Conservation (phyloP, 1,284 basidiomycete species). For the Hypsizygus ulmarius region DNA sequence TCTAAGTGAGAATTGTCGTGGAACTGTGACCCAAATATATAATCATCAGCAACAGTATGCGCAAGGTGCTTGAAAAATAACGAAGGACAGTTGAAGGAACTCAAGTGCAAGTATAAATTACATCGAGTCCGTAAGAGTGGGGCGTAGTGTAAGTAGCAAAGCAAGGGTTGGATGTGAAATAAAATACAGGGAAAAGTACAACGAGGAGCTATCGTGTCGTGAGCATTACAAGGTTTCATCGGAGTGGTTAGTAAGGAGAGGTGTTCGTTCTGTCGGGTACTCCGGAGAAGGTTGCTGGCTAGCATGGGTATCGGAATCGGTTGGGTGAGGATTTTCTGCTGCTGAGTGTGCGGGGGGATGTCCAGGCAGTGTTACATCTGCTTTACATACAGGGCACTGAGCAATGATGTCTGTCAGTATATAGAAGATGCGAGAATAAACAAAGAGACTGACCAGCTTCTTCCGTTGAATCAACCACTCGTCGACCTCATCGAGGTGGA, state of each 20-base stretch:
- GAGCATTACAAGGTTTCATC: conserved; percentile 9
- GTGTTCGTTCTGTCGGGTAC: conserved; percentile 38
- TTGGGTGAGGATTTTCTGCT: conserved; percentile 3
- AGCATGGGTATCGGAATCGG: conserved; percentile 13
- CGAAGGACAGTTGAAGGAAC: no score
- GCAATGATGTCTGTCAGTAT: conserved; percentile 10
- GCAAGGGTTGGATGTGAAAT: not conserved
- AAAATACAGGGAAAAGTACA: conserved; percentile 10
- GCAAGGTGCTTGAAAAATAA: no score
- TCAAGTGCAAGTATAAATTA: conserved; percentile 11
- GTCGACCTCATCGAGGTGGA: conserved; percentile 84
- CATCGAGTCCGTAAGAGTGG: conserved; percentile 14
- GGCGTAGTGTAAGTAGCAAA: conserved; percentile 9
- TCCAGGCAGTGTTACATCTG: conserved; percentile 74
- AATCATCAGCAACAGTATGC: no score
- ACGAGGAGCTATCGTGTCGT: conserved; percentile 12
- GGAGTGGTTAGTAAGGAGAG: conserved; percentile 30
- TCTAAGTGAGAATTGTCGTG: no score
- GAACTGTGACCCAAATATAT: no score
- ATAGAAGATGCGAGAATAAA: not conserved
- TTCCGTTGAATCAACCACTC: conserved; percentile 87
- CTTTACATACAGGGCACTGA: conserved; percentile 87
- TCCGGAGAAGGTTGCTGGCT: conserved; percentile 19
- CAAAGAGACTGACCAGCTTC: conserved; percentile 66
- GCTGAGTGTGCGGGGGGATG: conserved; percentile 15